Conservation (phyloP, 2,329 filamentous ascomycete species). For the Xylaria sp. region DNA sequence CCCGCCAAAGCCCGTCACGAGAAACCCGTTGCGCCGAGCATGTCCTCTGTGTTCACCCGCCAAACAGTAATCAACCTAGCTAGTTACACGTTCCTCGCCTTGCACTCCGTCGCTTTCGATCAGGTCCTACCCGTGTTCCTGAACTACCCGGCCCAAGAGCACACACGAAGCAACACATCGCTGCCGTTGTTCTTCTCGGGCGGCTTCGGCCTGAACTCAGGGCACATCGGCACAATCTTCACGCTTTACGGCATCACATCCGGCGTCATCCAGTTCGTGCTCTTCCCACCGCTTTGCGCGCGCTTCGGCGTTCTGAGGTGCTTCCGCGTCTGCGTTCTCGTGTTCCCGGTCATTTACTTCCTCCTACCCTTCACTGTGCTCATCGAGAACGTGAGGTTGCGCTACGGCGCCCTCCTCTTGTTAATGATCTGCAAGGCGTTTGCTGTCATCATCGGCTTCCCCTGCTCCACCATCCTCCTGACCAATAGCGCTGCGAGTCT, state of each 20-base stretch:
- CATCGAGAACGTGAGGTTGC: constrained; percentile 51
- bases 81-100: constrained; percentile 79
- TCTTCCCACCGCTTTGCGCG: constrained; percentile 79
- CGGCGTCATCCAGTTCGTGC: constrained; percentile 81
- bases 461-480: constrained; percentile 85
- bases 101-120: constrained; percentile 85
- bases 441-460: constrained; percentile 83
- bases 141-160: constrained; percentile 69
- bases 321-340: constrained; percentile 67
- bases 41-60: constrained; percentile 64
- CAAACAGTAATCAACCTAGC: constrained; percentile 78
- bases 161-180: constrained; percentile 62
- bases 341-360: constrained; percentile 78
- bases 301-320: constrained; percentile 76
- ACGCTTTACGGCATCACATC: constrained; percentile 81
- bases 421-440: constrained; percentile 78
- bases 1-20: constrained; percentile 15
- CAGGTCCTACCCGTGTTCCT: constrained; percentile 89
- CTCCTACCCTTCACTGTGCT: constrained; percentile 82
- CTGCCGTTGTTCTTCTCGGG: constrained; percentile 83
- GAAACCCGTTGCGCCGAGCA: constrained; percentile 32
- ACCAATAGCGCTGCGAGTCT: constrained; percentile 84
- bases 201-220: constrained; percentile 76
- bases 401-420: constrained; percentile 66
- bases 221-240: constrained; percentile 83